These are phyloP conservation scores for Tolypocladium nubicola DNA, from an alignment of 2,329 filamentous ascomycete species.

Conservation along the genomic window DNA sequence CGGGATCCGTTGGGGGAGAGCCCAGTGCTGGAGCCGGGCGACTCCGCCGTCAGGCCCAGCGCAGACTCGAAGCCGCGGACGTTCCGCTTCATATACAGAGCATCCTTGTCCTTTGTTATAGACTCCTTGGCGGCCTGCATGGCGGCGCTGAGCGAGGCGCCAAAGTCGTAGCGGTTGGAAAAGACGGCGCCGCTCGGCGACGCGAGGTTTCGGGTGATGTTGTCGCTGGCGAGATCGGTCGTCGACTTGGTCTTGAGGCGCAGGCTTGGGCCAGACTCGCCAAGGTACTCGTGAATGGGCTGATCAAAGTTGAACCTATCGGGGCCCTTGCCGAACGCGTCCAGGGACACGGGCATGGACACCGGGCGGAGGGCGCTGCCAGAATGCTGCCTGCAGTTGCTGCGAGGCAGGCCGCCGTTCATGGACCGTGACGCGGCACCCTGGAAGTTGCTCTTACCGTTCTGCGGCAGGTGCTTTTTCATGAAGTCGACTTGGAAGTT, in stretches of 20 bases:
- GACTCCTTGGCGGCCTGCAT: constrained; percentile 62
- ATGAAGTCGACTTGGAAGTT: constrained; percentile 95
- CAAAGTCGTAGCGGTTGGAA: constrained; percentile 91
- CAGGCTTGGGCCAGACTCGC: constrained; percentile 50
- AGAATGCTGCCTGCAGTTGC: constrained; percentile 42
- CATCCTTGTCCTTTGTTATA: constrained; percentile 47
- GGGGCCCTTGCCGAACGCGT: constrained; percentile 62
- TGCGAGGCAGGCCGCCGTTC: constrained; percentile 50
- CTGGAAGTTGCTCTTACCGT: constrained; percentile 43
- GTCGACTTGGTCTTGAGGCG: constrained; percentile 63
- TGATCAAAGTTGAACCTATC: constrained; percentile 45
- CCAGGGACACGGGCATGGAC: constrained; percentile 48
- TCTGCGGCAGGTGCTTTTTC: constrained; percentile 60
- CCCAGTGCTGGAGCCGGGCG: constrained; percentile 7
- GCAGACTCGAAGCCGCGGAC: constrained; percentile 15
- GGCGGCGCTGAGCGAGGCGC: constrained; percentile 77
- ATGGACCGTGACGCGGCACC: constrained; percentile 38
- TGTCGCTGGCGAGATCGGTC: constrained; percentile 52
- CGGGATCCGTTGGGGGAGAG: constrained; percentile 30
- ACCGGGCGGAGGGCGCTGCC: constrained; percentile 33
- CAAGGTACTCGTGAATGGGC: constrained; percentile 51
- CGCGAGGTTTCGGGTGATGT: constrained; percentile 38
- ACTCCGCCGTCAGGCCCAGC: constrained; percentile 7
- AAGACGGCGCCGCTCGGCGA: constrained; percentile 63
- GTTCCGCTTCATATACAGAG: constrained; percentile 45